phyloP scores from a whole-genome alignment of 768 basidiomycete species.

The Panellus pusillus region DNA sequence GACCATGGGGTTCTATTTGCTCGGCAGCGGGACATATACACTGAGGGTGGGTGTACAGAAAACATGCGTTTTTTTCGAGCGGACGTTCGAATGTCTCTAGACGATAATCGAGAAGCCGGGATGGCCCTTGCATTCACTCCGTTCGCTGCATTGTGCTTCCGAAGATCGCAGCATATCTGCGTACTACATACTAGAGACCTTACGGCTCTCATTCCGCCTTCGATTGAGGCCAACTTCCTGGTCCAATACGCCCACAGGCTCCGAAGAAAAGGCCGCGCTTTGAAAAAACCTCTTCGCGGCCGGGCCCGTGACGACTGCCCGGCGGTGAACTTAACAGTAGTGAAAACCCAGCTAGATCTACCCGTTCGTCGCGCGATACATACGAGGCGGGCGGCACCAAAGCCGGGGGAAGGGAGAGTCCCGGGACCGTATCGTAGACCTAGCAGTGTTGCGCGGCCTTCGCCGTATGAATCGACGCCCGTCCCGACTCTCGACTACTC shows the following conservation, averaged over 20 bases:
- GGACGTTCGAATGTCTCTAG: slow-evolving; percentile 37
- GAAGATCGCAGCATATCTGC: slow-evolving; percentile 67
- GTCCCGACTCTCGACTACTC: too few relatives aligned
- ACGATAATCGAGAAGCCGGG: slow-evolving; percentile 97
- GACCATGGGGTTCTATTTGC: slow-evolving; percentile 65
- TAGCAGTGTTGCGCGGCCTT: slow-evolving; percentile 64
- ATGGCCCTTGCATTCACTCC: slow-evolving; percentile 96
- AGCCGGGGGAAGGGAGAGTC: slow-evolving; percentile 43
- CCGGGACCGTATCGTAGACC: slow-evolving; percentile 49
- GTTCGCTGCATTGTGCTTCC: slow-evolving; percentile 84
- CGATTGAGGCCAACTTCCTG: too few relatives aligned
- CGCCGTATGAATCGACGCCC: too few relatives aligned
- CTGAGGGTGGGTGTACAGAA: slow-evolving; percentile 58
- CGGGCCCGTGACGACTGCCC: slow-evolving; percentile 89
- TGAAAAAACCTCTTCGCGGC: slow-evolving; percentile 75
- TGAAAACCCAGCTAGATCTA: slow-evolving; percentile 54
- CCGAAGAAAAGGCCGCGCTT: slow-evolving; percentile 60
- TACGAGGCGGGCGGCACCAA: slow-evolving; percentile 37
- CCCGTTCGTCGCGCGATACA: slow-evolving; percentile 69
- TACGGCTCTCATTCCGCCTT: too few relatives aligned
- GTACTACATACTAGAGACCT: slow-evolving; percentile 78
- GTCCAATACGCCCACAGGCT: slow-evolving; percentile 42
- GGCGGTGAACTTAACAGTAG: slow-evolving; percentile 42
- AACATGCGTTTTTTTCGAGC: not conserved
- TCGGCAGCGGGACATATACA: slow-evolving; percentile 81